Evolutionary conservation across 352 stramenopile species (phyloP).

Genomic region (Phytophthora pistaciae): DNA sequence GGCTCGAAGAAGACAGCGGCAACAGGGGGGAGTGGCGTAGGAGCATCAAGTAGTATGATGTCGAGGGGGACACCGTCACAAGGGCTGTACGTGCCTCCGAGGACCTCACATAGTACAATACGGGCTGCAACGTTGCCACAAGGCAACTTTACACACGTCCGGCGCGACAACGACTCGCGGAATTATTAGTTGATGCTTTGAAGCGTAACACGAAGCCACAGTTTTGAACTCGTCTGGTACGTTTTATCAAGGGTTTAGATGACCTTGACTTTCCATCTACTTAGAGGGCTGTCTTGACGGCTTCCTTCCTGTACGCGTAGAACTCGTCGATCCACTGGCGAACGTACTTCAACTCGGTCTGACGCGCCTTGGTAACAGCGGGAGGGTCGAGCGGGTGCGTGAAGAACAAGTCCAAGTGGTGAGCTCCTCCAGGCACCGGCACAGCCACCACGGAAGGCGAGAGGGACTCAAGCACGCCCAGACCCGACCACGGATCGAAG

Average conservation of each 20-base stretch:
- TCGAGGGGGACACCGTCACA: constrained; percentile 30
- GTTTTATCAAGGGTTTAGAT: not conserved
- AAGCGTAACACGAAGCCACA: constrained; percentile 32
- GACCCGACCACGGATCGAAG: constrained; percentile 69
- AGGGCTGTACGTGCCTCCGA: constrained; percentile 45
- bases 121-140: constrained; percentile 32
- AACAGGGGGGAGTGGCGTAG: constrained; percentile 1
- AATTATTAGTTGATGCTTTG: constrained; percentile 29
- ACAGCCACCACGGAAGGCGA: constrained; percentile 52
- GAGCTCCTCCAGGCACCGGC: constrained; percentile 48
- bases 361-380: constrained; percentile 42
- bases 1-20: constrained; percentile 28
- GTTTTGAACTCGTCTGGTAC: constrained; percentile 29
- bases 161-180: constrained; percentile 35
- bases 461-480: constrained; percentile 51
- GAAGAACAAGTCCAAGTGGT: constrained; percentile 74
- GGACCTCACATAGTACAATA: constrained; percentile 54
- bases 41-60: constrained; percentile 18
- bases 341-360: constrained; percentile 52
- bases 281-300: constrained; percentile 15
- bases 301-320: constrained; percentile 41
- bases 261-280: not conserved
- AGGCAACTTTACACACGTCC: constrained; percentile 26
- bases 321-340: constrained; percentile 64
- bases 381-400: constrained; percentile 54